These are phyloP conservation scores for Rosa hybrid DNA, from an alignment of 331 rosid genomes.

Conservation along the genomic window DNA sequence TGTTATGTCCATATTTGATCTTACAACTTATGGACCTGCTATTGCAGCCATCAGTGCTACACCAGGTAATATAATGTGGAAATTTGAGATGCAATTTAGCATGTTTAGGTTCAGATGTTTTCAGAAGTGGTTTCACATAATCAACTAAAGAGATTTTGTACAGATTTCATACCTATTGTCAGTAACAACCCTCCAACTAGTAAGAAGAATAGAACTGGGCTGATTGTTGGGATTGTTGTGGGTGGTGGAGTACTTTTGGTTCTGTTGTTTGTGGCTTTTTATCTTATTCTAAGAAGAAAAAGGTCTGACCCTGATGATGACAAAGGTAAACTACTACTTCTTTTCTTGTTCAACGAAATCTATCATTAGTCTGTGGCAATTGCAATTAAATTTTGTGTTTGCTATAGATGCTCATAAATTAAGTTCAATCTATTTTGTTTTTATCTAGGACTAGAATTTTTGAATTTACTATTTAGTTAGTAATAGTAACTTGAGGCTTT, in stretches of 20 bases:
- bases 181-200: conserved; percentile 48
- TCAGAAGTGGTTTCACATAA: neutral
- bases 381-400: neutral
- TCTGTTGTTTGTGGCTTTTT: conserved; percentile 35
- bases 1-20: too few relatives aligned
- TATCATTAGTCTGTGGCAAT: neutral
- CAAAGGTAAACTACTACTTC: conserved; percentile 49
- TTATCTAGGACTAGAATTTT: neutral
- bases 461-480: neutral
- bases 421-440: neutral
- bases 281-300: conserved; percentile 45
- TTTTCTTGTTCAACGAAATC: neutral
- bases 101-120: conserved; percentile 16
- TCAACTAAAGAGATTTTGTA: conserved; percentile 19
- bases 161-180: conserved; percentile 64
- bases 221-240: conserved; percentile 49
- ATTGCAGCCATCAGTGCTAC: conserved; percentile 71
- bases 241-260: conserved; percentile 50
- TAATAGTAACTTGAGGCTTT: too few relatives aligned
- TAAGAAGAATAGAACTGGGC: conserved; percentile 43
- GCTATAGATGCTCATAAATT: neutral
- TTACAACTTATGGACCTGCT: conserved; percentile 76
- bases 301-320: conserved; percentile 28
- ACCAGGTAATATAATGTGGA: conserved; percentile 49
- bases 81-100: neutral